Conservation (phyloP, 345 rosid species). For the Geranium rotundifolium region DNA sequence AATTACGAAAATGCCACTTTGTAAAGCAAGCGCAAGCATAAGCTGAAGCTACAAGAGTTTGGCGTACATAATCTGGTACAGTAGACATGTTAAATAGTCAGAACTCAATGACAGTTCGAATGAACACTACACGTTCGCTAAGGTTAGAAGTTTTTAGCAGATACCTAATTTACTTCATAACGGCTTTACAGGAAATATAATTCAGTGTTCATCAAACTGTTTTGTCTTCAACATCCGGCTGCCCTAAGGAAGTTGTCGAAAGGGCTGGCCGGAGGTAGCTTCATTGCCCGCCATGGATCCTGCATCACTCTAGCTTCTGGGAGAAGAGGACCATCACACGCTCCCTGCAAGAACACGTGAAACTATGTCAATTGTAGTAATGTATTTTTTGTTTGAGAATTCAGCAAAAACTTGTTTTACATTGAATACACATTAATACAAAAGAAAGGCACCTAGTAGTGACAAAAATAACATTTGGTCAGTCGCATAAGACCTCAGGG, state of each 20-base stretch:
- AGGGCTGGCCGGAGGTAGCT: conserved; percentile 88
- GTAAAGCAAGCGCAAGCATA: not conserved
- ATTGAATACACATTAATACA: too few species aligned
- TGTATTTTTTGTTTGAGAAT: not conserved
- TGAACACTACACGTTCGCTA: not conserved
- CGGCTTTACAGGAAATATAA: conserved; percentile 11
- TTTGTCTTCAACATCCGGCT: conserved; percentile 39
- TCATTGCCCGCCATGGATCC: conserved; percentile 49
- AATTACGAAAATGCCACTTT: too few species aligned
- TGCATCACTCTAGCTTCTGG: conserved; percentile 14
- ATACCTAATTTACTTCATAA: conserved; percentile 12
- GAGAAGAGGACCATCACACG: not conserved
- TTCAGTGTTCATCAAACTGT: not conserved
- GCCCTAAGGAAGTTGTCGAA: conserved; percentile 89
- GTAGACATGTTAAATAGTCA: not conserved
- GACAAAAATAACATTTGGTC: too few species aligned
- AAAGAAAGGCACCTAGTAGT: too few species aligned
- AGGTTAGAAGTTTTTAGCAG: not conserved
- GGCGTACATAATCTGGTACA: not conserved
- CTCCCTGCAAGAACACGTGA: conserved; percentile 15
- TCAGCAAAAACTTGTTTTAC: too few species aligned
- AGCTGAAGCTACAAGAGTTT: not conserved
- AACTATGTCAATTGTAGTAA: not conserved
- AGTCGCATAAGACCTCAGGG: too few species aligned
- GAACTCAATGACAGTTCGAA: not conserved